Percentiles rank a stretch among this genome's conserved stretches.
phyloP scores from a whole-genome alignment of 1,284 basidiomycete genomes.

The Amylostereum areolatum region DNA sequence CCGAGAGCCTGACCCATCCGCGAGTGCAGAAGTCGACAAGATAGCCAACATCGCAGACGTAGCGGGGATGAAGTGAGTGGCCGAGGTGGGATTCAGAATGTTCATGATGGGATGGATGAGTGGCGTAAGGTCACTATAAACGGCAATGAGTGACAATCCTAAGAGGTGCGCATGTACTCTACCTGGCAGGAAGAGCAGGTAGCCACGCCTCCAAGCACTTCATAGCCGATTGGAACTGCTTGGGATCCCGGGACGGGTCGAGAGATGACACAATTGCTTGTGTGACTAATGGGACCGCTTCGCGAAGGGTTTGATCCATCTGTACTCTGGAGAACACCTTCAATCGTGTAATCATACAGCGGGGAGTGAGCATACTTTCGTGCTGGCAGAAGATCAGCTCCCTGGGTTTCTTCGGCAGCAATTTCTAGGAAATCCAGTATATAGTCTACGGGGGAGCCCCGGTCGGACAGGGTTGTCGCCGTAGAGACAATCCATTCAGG shows the following conservation, averaged over 20 bases:
- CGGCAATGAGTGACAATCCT: too few species aligned
- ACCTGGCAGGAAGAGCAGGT: conserved; percentile 62
- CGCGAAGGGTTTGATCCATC: conserved; percentile 56
- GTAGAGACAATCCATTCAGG: conserved; percentile 65
- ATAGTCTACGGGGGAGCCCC: conserved; percentile 47
- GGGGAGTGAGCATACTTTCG: conserved; percentile 55
- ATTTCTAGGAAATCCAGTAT: conserved; percentile 80
- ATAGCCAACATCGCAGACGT: conserved; percentile 76
- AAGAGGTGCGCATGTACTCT: background rate
- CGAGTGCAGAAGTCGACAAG: conserved; percentile 65
- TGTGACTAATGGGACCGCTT: conserved; percentile 65
- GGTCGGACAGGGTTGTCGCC: conserved; percentile 50
- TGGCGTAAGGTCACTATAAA: conserved; percentile 50
- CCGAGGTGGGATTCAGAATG: conserved; percentile 44
- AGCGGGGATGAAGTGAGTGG: conserved; percentile 46
- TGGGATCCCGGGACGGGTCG: conserved; percentile 35
- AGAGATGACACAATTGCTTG: conserved; percentile 45
- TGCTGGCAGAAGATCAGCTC: conserved; percentile 68
- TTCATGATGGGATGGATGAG: conserved; percentile 57
- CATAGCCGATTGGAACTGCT: conserved; percentile 60
- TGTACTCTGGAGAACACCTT: conserved; percentile 37
- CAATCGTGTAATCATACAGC: conserved; percentile 4
- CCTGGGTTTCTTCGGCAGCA: conserved; percentile 73
- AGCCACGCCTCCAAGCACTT: conserved; percentile 83
- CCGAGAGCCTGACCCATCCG: conserved; percentile 64